phyloP scores from a whole-genome alignment of 176 grass and related monocot species.

The Rhynchospora breviuscula region DNA sequence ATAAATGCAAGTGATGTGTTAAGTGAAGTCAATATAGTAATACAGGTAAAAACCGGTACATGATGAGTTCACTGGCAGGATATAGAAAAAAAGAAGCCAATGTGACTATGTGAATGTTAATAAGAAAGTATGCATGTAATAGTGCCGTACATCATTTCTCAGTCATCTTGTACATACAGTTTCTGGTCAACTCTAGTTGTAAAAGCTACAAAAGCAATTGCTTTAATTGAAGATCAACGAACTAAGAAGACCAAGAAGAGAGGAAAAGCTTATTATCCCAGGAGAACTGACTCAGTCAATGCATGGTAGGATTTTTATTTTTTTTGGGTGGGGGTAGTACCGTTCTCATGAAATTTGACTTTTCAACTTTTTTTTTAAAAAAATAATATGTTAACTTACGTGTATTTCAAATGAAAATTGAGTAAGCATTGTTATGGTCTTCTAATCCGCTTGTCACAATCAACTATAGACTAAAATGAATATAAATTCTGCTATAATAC shows the following conservation, averaged over 20 bases:
- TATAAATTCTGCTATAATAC: not conserved
- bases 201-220: not conserved
- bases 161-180: not conserved
- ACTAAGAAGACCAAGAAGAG: not conserved
- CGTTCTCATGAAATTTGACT: not conserved
- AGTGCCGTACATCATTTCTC: not conserved
- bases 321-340: no score
- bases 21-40: not conserved
- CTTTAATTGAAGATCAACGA: not conserved
- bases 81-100: not conserved
- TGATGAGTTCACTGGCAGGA: not conserved
- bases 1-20: not conserved
- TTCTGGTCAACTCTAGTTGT: not conserved
- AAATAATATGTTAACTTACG: not conserved
- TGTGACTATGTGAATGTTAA: not conserved
- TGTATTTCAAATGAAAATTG: not conserved
- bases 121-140: not conserved
- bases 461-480: not conserved
- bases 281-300: not conserved
- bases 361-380: not conserved
- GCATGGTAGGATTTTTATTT: not conserved
- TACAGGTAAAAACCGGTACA: not conserved
- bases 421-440: not conserved
- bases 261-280: not conserved
- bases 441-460: not conserved